Conservation (phyloP, 441 rosid species). For the Iberis amara region DNA sequence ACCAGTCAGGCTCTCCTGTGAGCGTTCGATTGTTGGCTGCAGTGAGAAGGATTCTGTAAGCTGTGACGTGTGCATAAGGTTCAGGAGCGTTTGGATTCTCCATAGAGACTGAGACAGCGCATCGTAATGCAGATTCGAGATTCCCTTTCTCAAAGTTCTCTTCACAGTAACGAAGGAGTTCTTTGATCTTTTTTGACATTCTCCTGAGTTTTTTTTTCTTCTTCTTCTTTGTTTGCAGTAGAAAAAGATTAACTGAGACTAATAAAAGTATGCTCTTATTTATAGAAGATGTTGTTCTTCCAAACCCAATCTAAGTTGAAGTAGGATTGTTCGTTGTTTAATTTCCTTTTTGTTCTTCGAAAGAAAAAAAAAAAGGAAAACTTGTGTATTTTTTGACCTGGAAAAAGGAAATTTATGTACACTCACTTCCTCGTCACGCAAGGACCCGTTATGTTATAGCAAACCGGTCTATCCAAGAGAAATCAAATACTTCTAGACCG, state of each 20-base stretch:
- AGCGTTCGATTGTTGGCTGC: slow-evolving; percentile 10
- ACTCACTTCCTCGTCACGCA: not conserved
- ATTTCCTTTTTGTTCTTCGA: not conserved
- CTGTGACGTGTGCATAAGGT: slow-evolving; percentile 23
- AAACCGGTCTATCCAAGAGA: slow-evolving; percentile 6
- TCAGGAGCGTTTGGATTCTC: slow-evolving; percentile 18
- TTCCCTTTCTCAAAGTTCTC: slow-evolving; percentile 21
- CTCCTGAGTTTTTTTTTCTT: not conserved
- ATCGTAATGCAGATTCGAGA: slow-evolving; percentile 16
- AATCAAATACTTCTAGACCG: not conserved
- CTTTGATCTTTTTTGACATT: slow-evolving; percentile 11
- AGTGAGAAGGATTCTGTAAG: slow-evolving; percentile 25
- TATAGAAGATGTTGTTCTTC: too few species aligned
- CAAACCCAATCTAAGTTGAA: too few species aligned
- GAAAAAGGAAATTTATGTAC: too few species aligned
- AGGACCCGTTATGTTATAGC: not conserved
- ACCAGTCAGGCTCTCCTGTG: slow-evolving; percentile 25
- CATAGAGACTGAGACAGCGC: slow-evolving; percentile 3
- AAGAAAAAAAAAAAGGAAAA: slow-evolving; percentile 1
- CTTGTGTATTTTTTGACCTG: too few species aligned
- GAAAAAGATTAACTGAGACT: too few species aligned
- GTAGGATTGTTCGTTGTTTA: not conserved
- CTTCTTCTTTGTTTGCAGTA: not conserved
- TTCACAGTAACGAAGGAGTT: slow-evolving; percentile 24
- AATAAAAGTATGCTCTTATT: too few species aligned